A percentile compares a stretch with the other conserved stretches of the same genome.
These are phyloP conservation scores for Hypsizygus marmoreus DNA, from an alignment of 768 basidiomycete genomes.

Conservation along the genomic window DNA sequence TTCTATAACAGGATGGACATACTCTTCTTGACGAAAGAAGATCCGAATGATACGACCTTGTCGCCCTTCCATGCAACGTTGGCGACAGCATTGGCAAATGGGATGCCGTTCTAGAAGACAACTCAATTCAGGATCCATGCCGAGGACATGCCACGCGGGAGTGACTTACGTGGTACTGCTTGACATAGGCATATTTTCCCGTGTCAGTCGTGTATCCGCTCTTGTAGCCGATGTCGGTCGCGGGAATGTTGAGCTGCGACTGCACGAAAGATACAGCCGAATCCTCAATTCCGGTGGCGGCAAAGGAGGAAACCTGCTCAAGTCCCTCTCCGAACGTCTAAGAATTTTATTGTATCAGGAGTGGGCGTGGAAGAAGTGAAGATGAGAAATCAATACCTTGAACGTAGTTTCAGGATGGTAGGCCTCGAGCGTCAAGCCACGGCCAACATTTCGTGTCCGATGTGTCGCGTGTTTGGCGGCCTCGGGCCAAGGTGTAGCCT, in stretches of 20 bases:
- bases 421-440: conserved; percentile 1
- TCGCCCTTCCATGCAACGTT: conserved; percentile 34
- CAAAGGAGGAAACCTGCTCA: background rate
- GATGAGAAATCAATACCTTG: background rate
- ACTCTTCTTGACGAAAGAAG: conserved; percentile 33
- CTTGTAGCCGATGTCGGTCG: conserved; percentile 10
- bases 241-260: conserved; percentile 4
- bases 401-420: conserved; percentile 4
- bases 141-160: background rate
- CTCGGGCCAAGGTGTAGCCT: background rate
- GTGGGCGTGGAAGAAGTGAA: background rate
- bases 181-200: conserved; percentile 22
- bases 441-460: conserved; percentile 1
- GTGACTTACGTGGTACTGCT: conserved; percentile 20
- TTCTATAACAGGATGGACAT: conserved; percentile 2
- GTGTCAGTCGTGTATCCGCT: conserved; percentile 16
- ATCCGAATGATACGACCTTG: conserved; percentile 34
- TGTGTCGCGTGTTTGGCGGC: conserved; percentile 1
- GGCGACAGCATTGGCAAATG: conserved; percentile 39
- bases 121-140: background rate
- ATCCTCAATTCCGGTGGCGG: background rate
- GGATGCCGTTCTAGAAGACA: conserved; percentile 28
- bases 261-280: conserved; percentile 4
- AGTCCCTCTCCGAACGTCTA: conserved; percentile 9
- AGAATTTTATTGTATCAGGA: background rate